Evolutionary conservation across 306 rosid species (phyloP), one percentile per base, ranked within the genome.

Genomic region (Acacia crassicarpa): DNA sequence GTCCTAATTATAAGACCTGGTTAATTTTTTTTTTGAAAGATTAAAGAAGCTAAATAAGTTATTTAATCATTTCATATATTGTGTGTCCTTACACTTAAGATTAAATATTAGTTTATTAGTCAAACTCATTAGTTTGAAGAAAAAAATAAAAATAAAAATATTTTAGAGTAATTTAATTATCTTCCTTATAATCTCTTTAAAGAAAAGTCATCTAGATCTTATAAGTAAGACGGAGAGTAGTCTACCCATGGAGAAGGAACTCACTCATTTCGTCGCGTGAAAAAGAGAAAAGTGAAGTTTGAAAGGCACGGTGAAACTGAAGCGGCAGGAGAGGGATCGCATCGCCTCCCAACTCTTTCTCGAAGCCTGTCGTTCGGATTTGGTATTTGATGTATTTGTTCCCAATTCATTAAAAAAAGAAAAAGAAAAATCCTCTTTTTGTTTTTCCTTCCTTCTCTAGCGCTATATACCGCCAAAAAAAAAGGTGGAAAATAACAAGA

Each of bases 281-380:
- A 38, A 19, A 67, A 11, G 2, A 1, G 12, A 20, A 25, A 20
- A 2, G 25, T n/a, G 54, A 67, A 27, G 54, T 67, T 44, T 43
- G 84, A 75, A 75, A 82, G 59, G 10, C 54, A 79, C 43, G 2
- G 27, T 16, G 3, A 44, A 80, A 68, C 77, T 43, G 61, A 74
- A 54, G 67, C 54, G 33, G 84, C 71, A n/a, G 80, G 22, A 54
- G 75, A 22, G 45, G 10, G 1, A 82, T 67, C 72, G 23, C 69
- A 13, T 80, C 85, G n/a, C 16, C 23, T 25, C 8, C 72, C 78
- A 74, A 32, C 10, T 30, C 59, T 46, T 56, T 30, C 44, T 41
- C 75, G 40, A 69, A 65, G 85, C 68, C 61, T 8, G 12, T 69
- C 82, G 71, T 41, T 83, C 15, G 33, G 58, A 66, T 78, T 84